These are phyloP conservation scores for Citropsis articulata DNA, from an alignment of 345 rosid species.

Conservation along the genomic window DNA sequence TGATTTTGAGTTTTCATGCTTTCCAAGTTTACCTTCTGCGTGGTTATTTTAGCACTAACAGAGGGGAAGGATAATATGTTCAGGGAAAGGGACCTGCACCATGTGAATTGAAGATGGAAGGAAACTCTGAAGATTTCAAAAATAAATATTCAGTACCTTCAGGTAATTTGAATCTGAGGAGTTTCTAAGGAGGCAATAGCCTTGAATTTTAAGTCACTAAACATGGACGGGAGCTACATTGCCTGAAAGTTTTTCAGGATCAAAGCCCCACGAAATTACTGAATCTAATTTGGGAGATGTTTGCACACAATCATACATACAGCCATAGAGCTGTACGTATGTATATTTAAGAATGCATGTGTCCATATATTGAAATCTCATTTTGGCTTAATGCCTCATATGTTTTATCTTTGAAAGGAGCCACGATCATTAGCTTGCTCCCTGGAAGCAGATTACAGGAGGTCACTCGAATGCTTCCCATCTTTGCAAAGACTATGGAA, in stretches of 20 bases:
- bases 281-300: background rate
- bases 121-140: conserved; percentile 41
- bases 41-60: conserved; percentile 12
- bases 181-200: background rate
- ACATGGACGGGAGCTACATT: background rate
- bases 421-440: conserved; percentile 61
- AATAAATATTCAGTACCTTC: conserved; percentile 45
- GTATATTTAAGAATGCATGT: background rate
- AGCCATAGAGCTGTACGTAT: background rate
- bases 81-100: conserved; percentile 45
- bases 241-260: background rate
- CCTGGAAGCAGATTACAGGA: conserved; percentile 98
- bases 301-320: background rate
- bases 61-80: conserved; percentile 14
- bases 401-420: conserved; percentile 39
- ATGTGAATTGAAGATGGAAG: conserved; percentile 45
- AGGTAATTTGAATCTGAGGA: conserved; percentile 39
- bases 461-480: conserved; percentile 82
- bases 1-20: background rate
- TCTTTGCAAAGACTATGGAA: conserved; percentile 52
- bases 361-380: background rate
- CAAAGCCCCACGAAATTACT: background rate
- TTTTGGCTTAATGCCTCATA: conserved; percentile 2
- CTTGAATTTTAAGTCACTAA: background rate
- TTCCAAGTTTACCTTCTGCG: background rate